These are phyloP conservation scores for Sporobolomyces roseus DNA, from an alignment of 768 basidiomycete genomes.

Conservation along the genomic window DNA sequence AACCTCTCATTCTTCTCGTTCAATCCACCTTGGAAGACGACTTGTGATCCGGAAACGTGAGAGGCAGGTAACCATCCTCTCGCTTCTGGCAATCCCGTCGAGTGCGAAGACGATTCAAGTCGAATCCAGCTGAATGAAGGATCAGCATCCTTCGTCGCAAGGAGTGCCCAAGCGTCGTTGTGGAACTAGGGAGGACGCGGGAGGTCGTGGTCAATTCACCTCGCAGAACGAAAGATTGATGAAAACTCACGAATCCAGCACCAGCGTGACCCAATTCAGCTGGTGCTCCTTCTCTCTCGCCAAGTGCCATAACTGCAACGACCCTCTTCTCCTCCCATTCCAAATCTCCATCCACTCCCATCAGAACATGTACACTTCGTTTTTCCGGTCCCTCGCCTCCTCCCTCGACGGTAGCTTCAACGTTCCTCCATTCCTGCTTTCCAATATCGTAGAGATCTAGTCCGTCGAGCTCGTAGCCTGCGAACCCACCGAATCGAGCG, in stretches of 20 bases:
- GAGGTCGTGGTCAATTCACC: not conserved
- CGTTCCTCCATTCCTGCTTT: constrained; percentile 44
- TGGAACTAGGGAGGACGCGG: constrained; percentile 45
- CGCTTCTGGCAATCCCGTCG: constrained; percentile 45
- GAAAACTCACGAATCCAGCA: constrained; percentile 45
- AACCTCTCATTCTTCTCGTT: constrained; percentile 52
- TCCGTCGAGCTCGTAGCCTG: constrained; percentile 48
- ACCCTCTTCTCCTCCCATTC: constrained; percentile 34
- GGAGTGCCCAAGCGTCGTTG: constrained; percentile 50
- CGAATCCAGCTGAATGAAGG: not conserved
- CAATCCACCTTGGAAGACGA: constrained; percentile 53
- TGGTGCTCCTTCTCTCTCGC: constrained; percentile 49
- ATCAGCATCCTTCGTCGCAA: not conserved
- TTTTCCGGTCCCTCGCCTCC: constrained; percentile 46
- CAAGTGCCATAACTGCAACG: constrained; percentile 41
- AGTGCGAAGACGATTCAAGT: constrained; percentile 10
- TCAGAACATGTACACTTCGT: constrained; percentile 50
- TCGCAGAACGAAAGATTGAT: not conserved
- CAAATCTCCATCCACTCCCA: constrained; percentile 43
- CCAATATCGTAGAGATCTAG: constrained; percentile 50
- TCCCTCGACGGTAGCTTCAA: constrained; percentile 30
- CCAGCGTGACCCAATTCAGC: constrained; percentile 51
- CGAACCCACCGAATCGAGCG: constrained; percentile 49
- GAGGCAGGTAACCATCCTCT: constrained; percentile 55
- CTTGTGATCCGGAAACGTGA: constrained; percentile 42